Base-by-base conservation (phyloP, 176 grass and related monocot species). In the Avena sativa region DNA sequence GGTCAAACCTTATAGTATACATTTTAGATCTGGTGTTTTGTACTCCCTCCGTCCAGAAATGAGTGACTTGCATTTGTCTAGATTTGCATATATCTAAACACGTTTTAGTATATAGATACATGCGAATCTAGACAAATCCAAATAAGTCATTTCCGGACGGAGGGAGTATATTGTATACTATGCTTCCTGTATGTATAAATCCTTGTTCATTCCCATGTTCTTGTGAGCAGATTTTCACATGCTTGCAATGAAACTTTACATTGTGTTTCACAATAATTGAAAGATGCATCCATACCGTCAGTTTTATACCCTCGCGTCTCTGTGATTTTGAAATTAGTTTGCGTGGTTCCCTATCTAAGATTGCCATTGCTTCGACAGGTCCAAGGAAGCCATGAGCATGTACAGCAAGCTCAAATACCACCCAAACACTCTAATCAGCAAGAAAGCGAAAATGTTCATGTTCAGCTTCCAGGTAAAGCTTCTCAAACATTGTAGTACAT, bases 371-470 rank as follows among this genome's bases (percentile, higher is more conserved):
- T 60, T 84, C 78, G n/a, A 69, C 81, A 98, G 92, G 88, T 88
- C 93, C 48, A 92, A 89, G 81, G 93, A 96, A 92, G 93, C 96
- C 69, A 94, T 90, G 89, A 74, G 80, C 75, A 94, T 92, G 96
- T 92, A 94, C 59, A 93, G 94, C 86, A 98, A 92, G 78, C 93
- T 98, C 2, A 89, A 94, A 40, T 91, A 93, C 68, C 93, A 98
- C 84, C 91, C 92, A 32, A 94, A 94, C 70, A 63, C 50, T 21
- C 91, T 92, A 78, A 88, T 98, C 23, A 92, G 89, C 76, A 96
- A 90, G 69, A 96, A 89, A 68, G 93, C 93, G 62, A 98, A 86
- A 59, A 88, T 95, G 76, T 98, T 96, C 40, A 46, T 85, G 49
- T 95, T 90, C 83, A 95, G 90, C 82, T 98, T 98, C 64, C 90